Conservation (phyloP, 2,329 filamentous ascomycete species). For the Nigrospora oryzae region DNA sequence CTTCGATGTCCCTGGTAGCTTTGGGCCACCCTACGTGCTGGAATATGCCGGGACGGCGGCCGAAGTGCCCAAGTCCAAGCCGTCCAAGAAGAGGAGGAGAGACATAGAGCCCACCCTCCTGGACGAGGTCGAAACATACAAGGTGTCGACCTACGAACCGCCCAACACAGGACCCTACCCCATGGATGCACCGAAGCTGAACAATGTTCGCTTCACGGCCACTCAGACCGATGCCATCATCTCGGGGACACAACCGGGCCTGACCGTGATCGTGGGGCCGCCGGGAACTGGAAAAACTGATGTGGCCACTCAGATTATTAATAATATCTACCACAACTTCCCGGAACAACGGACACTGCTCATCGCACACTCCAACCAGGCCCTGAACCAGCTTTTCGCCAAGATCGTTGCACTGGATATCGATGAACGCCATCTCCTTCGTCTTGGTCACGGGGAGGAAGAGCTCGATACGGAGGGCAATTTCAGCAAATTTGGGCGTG, state of each 20-base stretch:
- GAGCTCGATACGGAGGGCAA: constrained; percentile 78
- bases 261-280: constrained; percentile 89
- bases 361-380: constrained; percentile 95
- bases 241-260: constrained; percentile 86
- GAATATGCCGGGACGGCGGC: constrained; percentile 52
- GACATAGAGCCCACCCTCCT: constrained; percentile 62
- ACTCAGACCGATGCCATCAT: constrained; percentile 87
- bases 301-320: constrained; percentile 96
- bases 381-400: constrained; percentile 92
- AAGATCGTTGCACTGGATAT: constrained; percentile 97
- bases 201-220: constrained; percentile 80
- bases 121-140: constrained; percentile 57
- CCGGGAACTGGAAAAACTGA: constrained; percentile 99
- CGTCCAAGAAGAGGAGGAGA: constrained; percentile 80
- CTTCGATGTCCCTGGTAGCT: constrained; percentile 61
- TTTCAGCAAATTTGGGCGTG: constrained; percentile 89
- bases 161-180: constrained; percentile 86
- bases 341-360: constrained; percentile 85
- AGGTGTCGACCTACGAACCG: constrained; percentile 84
- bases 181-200: constrained; percentile 72
- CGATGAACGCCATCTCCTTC: constrained; percentile 85
- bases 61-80: constrained; percentile 42
- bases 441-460: constrained; percentile 91
- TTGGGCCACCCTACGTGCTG: constrained; percentile 81
- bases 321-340: constrained; percentile 98